Evolutionary conservation across 306 rosid species (phyloP).

Genomic region (Castanospermum australe): DNA sequence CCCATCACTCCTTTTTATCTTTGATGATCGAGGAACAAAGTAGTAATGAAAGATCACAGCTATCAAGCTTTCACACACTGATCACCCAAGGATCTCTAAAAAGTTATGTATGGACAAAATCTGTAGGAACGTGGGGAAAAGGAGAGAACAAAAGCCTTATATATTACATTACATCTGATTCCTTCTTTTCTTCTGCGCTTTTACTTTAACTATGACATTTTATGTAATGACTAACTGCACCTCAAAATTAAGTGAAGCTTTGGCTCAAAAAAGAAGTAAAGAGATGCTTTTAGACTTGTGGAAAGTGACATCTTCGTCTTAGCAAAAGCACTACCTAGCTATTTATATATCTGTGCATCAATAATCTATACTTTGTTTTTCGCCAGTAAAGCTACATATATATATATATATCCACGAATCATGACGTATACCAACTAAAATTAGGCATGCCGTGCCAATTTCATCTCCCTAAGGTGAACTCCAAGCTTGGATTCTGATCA

Average conservation of each 20-base stretch:
- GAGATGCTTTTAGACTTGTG: constrained; percentile 42
- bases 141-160: constrained; percentile 31
- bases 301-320: constrained; percentile 42
- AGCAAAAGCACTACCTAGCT: constrained; percentile 39
- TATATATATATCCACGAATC: constrained; percentile 30
- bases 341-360: constrained; percentile 33
- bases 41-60: constrained; percentile 22
- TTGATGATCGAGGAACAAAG: constrained; percentile 29
- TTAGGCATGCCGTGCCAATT: constrained; percentile 44
- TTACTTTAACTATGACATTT: constrained; percentile 44
- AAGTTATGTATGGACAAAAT: constrained; percentile 30
- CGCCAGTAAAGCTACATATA: constrained; percentile 17
- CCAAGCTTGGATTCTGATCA: constrained; percentile 64
- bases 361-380: neutral
- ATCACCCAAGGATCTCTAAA: constrained; percentile 21
- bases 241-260: constrained; percentile 37
- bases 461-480: constrained; percentile 68
- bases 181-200: constrained; percentile 55
- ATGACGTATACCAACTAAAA: neutral
- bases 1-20: constrained; percentile 36
- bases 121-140: constrained; percentile 34
- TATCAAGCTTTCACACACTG: constrained; percentile 48
- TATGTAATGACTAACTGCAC: constrained; percentile 47
- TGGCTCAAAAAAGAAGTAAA: constrained; percentile 53
- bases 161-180: constrained; percentile 50